These are phyloP conservation scores for Trichaptum fuscoviolaceum DNA, from an alignment of 768 basidiomycete species.

Conservation along the genomic window DNA sequence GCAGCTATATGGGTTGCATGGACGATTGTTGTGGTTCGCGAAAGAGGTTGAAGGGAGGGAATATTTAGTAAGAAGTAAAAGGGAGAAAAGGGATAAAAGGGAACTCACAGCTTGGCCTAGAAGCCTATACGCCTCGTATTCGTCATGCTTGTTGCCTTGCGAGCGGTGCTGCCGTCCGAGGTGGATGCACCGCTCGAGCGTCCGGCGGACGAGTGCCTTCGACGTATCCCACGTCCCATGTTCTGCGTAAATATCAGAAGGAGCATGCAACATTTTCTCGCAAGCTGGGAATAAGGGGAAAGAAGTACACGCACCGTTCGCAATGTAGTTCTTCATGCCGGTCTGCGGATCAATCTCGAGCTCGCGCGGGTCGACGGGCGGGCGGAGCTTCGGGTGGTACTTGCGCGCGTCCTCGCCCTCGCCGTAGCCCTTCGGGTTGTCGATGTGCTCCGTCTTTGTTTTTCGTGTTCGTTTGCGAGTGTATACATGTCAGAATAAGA, in stretches of 20 bases:
- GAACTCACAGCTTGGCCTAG: conserved; percentile 60
- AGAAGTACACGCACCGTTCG: conserved; percentile 49
- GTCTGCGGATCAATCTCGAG: conserved; percentile 78
- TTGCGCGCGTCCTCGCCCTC: conserved; percentile 76
- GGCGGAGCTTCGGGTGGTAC: conserved; percentile 71
- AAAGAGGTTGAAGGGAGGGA: background rate
- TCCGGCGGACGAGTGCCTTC: conserved; percentile 67
- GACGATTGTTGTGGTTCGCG: background rate
- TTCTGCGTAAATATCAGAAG: conserved; percentile 32
- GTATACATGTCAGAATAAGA: too few species aligned
- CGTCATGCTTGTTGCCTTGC: conserved; percentile 55
- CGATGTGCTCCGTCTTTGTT: conserved; percentile 74
- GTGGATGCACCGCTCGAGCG: conserved; percentile 74
- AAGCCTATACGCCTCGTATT: conserved; percentile 76
- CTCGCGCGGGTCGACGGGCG: conserved; percentile 80
- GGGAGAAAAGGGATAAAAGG: conserved; percentile 16
- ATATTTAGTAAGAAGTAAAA: background rate
- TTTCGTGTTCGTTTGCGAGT: too few species aligned
- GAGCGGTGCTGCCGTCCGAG: conserved; percentile 61
- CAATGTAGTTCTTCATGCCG: conserved; percentile 96
- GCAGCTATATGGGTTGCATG: conserved; percentile 38
- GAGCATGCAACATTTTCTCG: conserved; percentile 4
- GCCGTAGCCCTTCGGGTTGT: conserved; percentile 89
- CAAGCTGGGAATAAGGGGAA: conserved; percentile 27
- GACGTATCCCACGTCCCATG: conserved; percentile 85